These are phyloP conservation scores for Volvox reticuliferus DNA, from an alignment of 139 green algal species.

Conservation along the genomic window DNA sequence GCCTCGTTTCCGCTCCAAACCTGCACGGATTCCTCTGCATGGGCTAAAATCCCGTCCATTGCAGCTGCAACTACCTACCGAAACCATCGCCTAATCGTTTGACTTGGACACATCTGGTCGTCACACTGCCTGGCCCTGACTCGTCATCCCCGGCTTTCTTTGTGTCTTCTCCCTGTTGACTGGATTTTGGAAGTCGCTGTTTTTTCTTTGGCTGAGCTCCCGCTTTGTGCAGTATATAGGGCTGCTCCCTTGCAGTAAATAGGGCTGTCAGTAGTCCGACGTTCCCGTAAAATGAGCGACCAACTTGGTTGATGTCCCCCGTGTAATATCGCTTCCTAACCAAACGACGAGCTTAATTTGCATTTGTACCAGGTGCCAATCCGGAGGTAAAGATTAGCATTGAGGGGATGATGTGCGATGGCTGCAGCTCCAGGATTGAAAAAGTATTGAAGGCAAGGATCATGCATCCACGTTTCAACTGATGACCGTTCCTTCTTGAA, in stretches of 20 bases:
- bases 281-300: not conserved
- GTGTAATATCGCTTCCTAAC: not conserved
- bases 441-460: constrained; percentile 22
- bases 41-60: too few species aligned
- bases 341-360: not conserved
- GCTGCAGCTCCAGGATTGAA: constrained; percentile 42
- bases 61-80: too few species aligned
- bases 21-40: too few species aligned
- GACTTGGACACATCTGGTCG: too few species aligned
- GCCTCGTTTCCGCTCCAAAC: too few species aligned
- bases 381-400: constrained; percentile 46
- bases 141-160: too few species aligned
- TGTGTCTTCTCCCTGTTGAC: too few species aligned
- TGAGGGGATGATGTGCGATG: constrained; percentile 61
- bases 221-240: not conserved
- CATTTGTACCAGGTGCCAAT: not conserved
- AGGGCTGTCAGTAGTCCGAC: not conserved
- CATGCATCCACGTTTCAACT: not conserved
- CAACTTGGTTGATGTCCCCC: not conserved
- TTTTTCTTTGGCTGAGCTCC: not conserved
- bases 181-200: too few species aligned
- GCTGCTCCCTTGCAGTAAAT: too few species aligned
- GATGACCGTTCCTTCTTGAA: too few species aligned
- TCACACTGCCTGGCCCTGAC: too few species aligned
- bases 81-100: too few species aligned